These are phyloP conservation scores for Fusarium bulbicola DNA, from an alignment of 2,329 filamentous ascomycete genomes.

Conservation along the genomic window DNA sequence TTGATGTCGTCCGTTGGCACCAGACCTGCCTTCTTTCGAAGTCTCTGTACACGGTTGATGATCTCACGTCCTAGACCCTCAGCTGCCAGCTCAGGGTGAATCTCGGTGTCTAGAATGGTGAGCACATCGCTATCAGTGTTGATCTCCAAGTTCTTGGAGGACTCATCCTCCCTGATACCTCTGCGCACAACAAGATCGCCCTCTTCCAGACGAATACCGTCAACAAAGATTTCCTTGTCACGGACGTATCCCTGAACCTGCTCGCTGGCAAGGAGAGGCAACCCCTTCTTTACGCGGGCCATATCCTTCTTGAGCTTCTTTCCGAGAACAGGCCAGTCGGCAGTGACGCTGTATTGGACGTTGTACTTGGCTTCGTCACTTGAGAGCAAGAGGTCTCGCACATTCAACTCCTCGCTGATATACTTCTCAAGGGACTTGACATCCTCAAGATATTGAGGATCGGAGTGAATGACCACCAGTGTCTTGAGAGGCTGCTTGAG, in stretches of 20 bases:
- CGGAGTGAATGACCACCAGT: conserved; percentile 86
- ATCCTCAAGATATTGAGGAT: conserved; percentile 85
- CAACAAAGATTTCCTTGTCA: conserved; percentile 79
- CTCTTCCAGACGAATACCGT: conserved; percentile 82
- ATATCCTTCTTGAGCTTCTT: conserved; percentile 98
- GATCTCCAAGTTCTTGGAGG: conserved; percentile 79
- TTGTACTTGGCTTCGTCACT: conserved; percentile 91
- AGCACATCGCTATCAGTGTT: conserved; percentile 91
- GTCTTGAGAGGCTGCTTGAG: conserved; percentile 93
- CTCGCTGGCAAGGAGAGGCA: conserved; percentile 80
- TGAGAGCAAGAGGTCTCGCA: conserved; percentile 84
- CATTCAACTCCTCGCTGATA: conserved; percentile 90
- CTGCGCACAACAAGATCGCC: conserved; percentile 84
- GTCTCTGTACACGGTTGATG: conserved; percentile 89
- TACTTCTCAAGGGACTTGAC: conserved; percentile 87
- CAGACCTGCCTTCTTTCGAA: conserved; percentile 93
- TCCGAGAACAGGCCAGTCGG: conserved; percentile 93
- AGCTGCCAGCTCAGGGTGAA: conserved; percentile 85
- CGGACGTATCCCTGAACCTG: conserved; percentile 83
- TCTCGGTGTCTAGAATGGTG: conserved; percentile 84
- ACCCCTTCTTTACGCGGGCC: conserved; percentile 87
- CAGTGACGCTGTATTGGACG: conserved; percentile 87
- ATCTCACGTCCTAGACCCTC: conserved; percentile 93
- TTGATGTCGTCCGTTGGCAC: conserved; percentile 92
- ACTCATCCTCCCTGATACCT: conserved; percentile 76